These are phyloP conservation scores for Sphenostylis stenocarpa DNA, from an alignment of 306 rosid genomes.

Conservation along the genomic window DNA sequence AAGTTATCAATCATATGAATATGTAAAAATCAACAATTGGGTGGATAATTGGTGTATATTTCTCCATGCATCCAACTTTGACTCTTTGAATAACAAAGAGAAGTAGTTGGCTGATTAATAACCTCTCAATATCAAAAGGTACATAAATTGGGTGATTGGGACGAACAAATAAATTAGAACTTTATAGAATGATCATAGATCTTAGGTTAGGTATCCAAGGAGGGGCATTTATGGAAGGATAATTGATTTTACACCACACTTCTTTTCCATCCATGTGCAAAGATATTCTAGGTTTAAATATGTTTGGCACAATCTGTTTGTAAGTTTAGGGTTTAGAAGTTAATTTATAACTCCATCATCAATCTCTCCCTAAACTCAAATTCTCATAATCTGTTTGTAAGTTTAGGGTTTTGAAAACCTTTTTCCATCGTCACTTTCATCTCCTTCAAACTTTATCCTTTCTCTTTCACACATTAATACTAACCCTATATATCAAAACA, in stretches of 20 bases:
- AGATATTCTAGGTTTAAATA: neutral
- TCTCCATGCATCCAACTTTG: neutral
- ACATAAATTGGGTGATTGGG: constrained; percentile 6
- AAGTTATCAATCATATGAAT: neutral
- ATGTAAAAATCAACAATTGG: neutral
- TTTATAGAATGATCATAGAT: neutral
- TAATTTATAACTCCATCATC: neutral
- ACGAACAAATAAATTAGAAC: constrained; percentile 1
- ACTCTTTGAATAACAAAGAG: neutral
- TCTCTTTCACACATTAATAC: neutral
- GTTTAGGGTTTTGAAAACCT: neutral
- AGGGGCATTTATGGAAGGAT: neutral
- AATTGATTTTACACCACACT: neutral
- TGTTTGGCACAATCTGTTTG: neutral
- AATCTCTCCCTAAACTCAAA: neutral
- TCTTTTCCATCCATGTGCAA: neutral
- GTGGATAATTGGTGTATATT: neutral
- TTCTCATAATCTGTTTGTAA: too few relatives aligned
- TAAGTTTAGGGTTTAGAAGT: too few relatives aligned
- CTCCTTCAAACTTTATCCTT: neutral
- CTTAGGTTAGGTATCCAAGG: neutral
- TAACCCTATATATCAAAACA: neutral
- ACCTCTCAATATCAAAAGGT: constrained; percentile 5
- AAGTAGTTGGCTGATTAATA: constrained; percentile 25
- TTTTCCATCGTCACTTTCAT: neutral